These are phyloP conservation scores for Microbotryum saponariae DNA, from an alignment of 1,284 basidiomycete genomes.

Conservation along the genomic window DNA sequence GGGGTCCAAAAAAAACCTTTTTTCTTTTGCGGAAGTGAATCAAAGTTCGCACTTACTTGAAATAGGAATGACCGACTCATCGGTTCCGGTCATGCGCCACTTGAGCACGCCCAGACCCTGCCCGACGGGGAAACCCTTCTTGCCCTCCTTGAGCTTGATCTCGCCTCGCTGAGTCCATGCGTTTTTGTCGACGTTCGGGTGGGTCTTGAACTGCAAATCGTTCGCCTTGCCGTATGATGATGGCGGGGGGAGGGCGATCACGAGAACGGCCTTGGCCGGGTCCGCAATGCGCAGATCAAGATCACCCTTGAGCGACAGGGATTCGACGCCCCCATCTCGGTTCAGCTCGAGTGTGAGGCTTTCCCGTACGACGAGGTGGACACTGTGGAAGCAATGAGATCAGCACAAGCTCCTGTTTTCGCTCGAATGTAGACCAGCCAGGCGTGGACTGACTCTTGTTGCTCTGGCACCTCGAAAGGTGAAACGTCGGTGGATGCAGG, in stretches of 20 bases:
- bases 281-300: constrained; percentile 84
- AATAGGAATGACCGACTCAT: constrained; percentile 83
- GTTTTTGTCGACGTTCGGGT: constrained; percentile 89
- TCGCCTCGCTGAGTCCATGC: constrained; percentile 58
- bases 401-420: neutral
- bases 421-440: constrained; percentile 1
- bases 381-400: constrained; percentile 45
- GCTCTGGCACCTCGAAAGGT: constrained; percentile 57
- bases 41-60: constrained; percentile 57
- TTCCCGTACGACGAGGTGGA: constrained; percentile 82
- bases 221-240: constrained; percentile 49
- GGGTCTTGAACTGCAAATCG: constrained; percentile 88
- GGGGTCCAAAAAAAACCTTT: too few relatives aligned
- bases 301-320: constrained; percentile 86
- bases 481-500: constrained; percentile 27
- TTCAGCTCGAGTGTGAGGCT: constrained; percentile 68
- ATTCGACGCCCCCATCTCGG: constrained; percentile 82
- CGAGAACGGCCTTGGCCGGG: constrained; percentile 64
- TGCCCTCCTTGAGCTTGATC: constrained; percentile 75
- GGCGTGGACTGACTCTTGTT: constrained; percentile 55
- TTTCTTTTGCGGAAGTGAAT: neutral
- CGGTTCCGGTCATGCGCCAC: constrained; percentile 84
- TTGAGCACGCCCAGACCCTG: constrained; percentile 79
- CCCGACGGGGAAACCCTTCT: constrained; percentile 75
- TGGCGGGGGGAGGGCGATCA: constrained; percentile 56